Conservation (phyloP, 2,329 filamentous ascomycete species). For the Colletotrichum sublineola region DNA sequence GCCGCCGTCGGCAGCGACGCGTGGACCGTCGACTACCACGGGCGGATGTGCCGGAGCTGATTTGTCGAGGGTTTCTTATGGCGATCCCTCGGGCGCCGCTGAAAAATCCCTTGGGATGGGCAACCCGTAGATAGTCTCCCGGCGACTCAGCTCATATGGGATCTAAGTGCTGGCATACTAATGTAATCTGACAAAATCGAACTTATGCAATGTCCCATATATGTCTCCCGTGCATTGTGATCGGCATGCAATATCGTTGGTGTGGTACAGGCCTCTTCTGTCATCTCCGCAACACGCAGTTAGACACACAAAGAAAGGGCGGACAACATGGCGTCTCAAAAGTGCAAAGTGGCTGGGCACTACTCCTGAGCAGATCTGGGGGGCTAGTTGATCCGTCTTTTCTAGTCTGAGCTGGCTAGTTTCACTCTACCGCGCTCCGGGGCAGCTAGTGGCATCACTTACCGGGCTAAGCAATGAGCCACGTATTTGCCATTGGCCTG, state of each 20-base stretch:
- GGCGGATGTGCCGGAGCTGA: conserved; percentile 42
- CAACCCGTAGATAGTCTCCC: background rate
- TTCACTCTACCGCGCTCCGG: background rate
- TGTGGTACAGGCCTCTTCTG: background rate
- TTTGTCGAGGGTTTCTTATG: background rate
- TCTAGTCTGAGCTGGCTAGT: background rate
- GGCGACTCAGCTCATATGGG: background rate
- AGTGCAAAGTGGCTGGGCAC: background rate
- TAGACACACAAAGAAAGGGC: too few species aligned
- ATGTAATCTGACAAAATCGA: background rate
- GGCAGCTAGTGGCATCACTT: background rate
- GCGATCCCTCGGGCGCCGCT: background rate
- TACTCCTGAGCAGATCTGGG: background rate
- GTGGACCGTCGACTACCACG: conserved; percentile 43
- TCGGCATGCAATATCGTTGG: background rate
- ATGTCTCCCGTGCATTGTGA: background rate
- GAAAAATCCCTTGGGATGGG: too few species aligned
- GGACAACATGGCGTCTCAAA: background rate
- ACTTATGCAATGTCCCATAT: too few species aligned
- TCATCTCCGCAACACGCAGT: background rate
- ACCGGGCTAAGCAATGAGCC: background rate
- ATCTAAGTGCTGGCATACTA: background rate
- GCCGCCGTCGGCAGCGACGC: conserved; percentile 49
- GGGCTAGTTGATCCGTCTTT: background rate
- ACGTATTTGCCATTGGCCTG: background rate